Conservation (phyloP, 495 filamentous ascomycete species). For the Daldinia vernicosa region DNA sequence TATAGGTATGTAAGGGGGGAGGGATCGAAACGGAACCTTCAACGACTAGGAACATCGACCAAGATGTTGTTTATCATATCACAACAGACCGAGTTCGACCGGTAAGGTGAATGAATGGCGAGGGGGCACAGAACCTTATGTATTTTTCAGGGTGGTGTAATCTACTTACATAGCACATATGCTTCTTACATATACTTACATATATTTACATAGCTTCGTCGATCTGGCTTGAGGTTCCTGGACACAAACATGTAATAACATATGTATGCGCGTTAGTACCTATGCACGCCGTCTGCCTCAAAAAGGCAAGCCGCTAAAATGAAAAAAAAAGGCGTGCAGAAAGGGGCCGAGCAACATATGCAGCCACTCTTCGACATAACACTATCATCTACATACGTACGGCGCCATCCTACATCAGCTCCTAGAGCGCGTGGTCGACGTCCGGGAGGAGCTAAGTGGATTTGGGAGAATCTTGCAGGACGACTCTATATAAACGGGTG, state of each 20-base stretch:
- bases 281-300: conserved; percentile 35
- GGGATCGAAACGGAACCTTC: conserved; percentile 19
- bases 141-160: conserved; percentile 31
- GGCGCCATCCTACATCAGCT: conserved; percentile 32
- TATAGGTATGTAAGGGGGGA: conserved; percentile 33
- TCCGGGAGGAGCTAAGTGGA: conserved; percentile 33
- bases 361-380: conserved; percentile 40
- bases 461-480: conserved; percentile 41
- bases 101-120: conserved; percentile 13
- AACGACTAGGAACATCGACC: conserved; percentile 15
- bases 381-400: conserved; percentile 39
- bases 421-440: conserved; percentile 34
- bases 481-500: conserved; percentile 36
- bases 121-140: conserved; percentile 29
- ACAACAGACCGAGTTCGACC: conserved; percentile 26
- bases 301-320: conserved; percentile 37
- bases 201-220: conserved; percentile 18
- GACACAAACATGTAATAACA: conserved; percentile 28
- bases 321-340: conserved; percentile 22
- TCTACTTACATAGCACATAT: not conserved
- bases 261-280: conserved; percentile 24
- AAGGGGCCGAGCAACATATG: conserved; percentile 37
- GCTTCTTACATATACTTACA: not conserved
- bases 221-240: conserved; percentile 29
- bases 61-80: conserved; percentile 11